Evolutionary conservation across 768 basidiomycete species (phyloP).

Genomic region (Amanita exitialis): DNA sequence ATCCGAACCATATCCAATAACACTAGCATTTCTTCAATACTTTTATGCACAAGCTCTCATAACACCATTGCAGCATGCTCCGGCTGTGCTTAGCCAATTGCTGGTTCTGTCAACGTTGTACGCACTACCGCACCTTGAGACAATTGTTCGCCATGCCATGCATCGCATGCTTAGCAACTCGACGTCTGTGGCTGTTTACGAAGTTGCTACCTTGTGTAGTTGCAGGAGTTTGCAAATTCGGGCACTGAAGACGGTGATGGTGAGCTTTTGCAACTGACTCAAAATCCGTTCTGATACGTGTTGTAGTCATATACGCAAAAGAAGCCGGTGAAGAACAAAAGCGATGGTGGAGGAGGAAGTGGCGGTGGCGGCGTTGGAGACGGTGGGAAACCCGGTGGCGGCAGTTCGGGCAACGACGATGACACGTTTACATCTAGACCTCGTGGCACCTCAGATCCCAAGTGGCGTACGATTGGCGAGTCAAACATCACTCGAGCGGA

Average conservation of each 20-base stretch:
- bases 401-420: slow-evolving; percentile 21
- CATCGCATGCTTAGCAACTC: slow-evolving; percentile 78
- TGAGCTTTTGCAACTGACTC: slow-evolving; percentile 20
- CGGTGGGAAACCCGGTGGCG: slow-evolving; percentile 26
- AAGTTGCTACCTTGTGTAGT: slow-evolving; percentile 87
- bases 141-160: slow-evolving; percentile 88
- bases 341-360: slow-evolving; percentile 42
- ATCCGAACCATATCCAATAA: slow-evolving; percentile 85
- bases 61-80: slow-evolving; percentile 86
- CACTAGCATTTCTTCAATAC: slow-evolving; percentile 86
- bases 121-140: slow-evolving; percentile 61
- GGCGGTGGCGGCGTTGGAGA: slow-evolving; percentile 23
- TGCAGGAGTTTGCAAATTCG: slow-evolving; percentile 86
- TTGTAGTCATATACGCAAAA: slow-evolving; percentile 71
- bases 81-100: slow-evolving; percentile 81
- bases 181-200: slow-evolving; percentile 87
- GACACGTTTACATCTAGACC: slow-evolving; percentile 38
- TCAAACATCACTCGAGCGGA: slow-evolving; percentile 4
- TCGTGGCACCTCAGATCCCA: slow-evolving; percentile 70
- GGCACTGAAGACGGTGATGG: slow-evolving; percentile 82
- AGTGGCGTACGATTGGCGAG: slow-evolving; percentile 29
- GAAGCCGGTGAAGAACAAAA: slow-evolving; percentile 54
- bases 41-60: slow-evolving; percentile 81
- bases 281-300: slow-evolving; percentile 5
- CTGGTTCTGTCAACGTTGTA: slow-evolving; percentile 81